Percentiles rank a stretch among this genome's conserved stretches.
Conservation (phyloP, 768 basidiomycete genomes). For the Suillus hirtellus region DNA sequence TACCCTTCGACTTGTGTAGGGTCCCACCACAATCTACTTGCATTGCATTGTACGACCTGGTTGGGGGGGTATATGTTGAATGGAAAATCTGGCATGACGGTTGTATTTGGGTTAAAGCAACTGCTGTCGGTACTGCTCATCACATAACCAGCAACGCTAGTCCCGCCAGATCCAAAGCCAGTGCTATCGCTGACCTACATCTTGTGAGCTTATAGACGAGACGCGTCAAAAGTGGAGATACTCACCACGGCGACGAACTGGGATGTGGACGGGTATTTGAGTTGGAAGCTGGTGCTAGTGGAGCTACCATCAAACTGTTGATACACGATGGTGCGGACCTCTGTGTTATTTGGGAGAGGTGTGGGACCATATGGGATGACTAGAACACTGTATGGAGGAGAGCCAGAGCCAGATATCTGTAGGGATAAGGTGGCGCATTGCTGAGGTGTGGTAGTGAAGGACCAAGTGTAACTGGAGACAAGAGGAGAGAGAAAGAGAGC, state of each 20-base stretch:
- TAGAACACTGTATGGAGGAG: conserved; percentile 67
- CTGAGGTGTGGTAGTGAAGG: conserved; percentile 46
- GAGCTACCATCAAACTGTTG: conserved; percentile 48
- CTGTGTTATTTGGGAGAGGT: conserved; percentile 59
- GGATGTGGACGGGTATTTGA: conserved; percentile 65
- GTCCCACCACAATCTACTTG: conserved; percentile 70
- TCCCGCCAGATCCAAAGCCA: conserved; percentile 73
- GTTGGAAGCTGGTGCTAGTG: conserved; percentile 48
- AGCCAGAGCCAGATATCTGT: conserved; percentile 57
- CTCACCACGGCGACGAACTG: conserved; percentile 78
- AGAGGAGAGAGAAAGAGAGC: conserved; percentile 23
- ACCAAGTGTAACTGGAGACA: conserved; percentile 43
- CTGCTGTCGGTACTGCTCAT: conserved; percentile 47
- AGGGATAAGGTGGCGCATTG: conserved; percentile 71
- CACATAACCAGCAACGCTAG: conserved; percentile 66
- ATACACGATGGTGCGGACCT: conserved; percentile 62
- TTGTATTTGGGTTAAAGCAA: conserved; percentile 56
- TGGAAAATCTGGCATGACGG: conserved; percentile 53
- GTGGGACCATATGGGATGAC: conserved; percentile 68
- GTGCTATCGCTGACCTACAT: conserved; percentile 56
- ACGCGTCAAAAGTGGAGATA: conserved; percentile 19
- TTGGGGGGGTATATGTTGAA: conserved; percentile 64
- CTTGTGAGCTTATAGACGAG: neutral
- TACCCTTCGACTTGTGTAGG: conserved; percentile 53
- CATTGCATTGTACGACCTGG: conserved; percentile 63